Percentiles rank a stretch among this genome's conserved stretches.
Conservation (phyloP, 1,284 basidiomycete genomes). For the Bondarzewia mesenterica region DNA sequence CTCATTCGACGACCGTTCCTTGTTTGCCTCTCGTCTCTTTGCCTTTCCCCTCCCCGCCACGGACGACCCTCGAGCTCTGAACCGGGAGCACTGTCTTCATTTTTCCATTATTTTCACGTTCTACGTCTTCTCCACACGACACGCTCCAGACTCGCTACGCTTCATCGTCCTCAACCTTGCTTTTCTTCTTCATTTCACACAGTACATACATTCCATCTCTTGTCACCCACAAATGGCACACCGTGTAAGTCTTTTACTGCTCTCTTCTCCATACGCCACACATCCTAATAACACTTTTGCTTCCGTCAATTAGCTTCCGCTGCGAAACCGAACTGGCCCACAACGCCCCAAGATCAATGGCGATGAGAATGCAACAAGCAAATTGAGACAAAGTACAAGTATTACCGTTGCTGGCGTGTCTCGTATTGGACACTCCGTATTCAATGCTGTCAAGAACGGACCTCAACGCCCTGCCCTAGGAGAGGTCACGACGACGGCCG, state of each 20-base stretch:
- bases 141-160: neutral
- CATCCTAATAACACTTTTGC: constrained; percentile 7
- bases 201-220: constrained; percentile 11
- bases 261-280: constrained; percentile 4
- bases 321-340: constrained; percentile 32
- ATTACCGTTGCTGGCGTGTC: constrained; percentile 30
- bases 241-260: constrained; percentile 8
- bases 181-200: constrained; percentile 8
- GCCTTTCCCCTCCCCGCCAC: neutral
- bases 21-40: constrained; percentile 2
- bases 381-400: constrained; percentile 50
- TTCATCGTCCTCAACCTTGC: constrained; percentile 4
- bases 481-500: constrained; percentile 63
- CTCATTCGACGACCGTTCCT: constrained; percentile 4
- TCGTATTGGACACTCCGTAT: constrained; percentile 21
- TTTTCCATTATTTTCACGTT: constrained; percentile 10
- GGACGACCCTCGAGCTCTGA: neutral
- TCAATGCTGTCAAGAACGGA: constrained; percentile 28
- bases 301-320: constrained; percentile 21
- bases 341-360: constrained; percentile 45
- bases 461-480: constrained; percentile 55
- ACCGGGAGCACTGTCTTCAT: neutral
- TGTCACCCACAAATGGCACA: constrained; percentile 12
- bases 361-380: constrained; percentile 68
- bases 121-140: constrained; percentile 8